These are phyloP conservation scores for Forsythia viridissima DNA, from an alignment of 257 asterid genomes.

Conservation along the genomic window DNA sequence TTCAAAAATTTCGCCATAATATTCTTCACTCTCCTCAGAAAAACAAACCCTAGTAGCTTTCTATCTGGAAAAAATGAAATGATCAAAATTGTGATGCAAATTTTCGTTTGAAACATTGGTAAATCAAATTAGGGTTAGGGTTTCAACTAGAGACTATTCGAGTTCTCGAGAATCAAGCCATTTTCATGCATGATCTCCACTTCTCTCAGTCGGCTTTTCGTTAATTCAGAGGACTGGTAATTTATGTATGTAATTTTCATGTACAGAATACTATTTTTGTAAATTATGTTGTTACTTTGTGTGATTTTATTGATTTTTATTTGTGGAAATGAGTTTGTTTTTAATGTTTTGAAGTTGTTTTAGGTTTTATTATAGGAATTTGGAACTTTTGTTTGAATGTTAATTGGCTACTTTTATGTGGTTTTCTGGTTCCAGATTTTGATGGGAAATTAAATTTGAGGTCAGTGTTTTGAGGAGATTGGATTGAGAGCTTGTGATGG, in stretches of 20 bases:
- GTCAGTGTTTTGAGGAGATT: constrained; percentile 48
- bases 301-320: constrained; percentile 24
- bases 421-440: constrained; percentile 72
- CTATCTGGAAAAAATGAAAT: constrained; percentile 27
- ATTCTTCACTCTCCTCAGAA: constrained; percentile 8
- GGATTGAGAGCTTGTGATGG: constrained; percentile 69
- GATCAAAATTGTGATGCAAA: background rate
- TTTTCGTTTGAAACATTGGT: constrained; percentile 9
- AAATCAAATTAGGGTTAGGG: constrained; percentile 55
- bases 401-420: constrained; percentile 31
- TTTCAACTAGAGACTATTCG: constrained; percentile 50
- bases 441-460: constrained; percentile 36
- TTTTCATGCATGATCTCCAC: constrained; percentile 48
- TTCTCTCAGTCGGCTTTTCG: background rate
- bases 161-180: constrained; percentile 24
- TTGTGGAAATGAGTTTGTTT: constrained; percentile 24
- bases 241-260: constrained; percentile 21
- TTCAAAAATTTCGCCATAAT: constrained; percentile 20
- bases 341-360: background rate
- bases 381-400: constrained; percentile 23
- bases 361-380: constrained; percentile 24
- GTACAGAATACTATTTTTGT: constrained; percentile 8
- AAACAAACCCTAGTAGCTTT: constrained; percentile 55
- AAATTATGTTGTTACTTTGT: constrained; percentile 8
- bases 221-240: constrained; percentile 49